phyloP scores from a whole-genome alignment of 2,329 filamentous ascomycete genomes.

The Aspergillus ochraceoroseus region DNA sequence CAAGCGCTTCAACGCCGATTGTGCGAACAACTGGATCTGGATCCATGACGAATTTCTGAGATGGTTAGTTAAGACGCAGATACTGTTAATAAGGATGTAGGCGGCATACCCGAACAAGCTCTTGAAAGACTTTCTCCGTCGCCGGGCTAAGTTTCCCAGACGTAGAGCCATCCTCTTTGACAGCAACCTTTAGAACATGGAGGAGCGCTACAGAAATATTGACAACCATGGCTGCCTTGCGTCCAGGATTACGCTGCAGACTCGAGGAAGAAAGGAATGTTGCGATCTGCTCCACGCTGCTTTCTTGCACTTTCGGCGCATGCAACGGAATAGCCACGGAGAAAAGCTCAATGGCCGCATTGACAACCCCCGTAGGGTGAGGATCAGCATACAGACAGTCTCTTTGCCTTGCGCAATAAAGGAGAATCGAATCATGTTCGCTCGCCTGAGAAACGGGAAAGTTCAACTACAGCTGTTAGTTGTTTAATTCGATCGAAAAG shows the following conservation, averaged over 20 bases:
- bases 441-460: slow-evolving; percentile 72
- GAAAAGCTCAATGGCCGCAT: slow-evolving; percentile 89
- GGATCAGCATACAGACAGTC: slow-evolving; percentile 61
- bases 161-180: slow-evolving; percentile 69
- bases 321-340: slow-evolving; percentile 86
- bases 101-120: slow-evolving; percentile 69
- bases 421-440: slow-evolving; percentile 80
- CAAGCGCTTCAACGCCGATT: slow-evolving; percentile 78
- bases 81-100: background rate
- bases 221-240: slow-evolving; percentile 84
- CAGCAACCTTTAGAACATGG: slow-evolving; percentile 74
- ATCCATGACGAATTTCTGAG: slow-evolving; percentile 67
- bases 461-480: slow-evolving; percentile 34
- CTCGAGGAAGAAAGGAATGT: slow-evolving; percentile 78
- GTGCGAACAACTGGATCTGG: slow-evolving; percentile 80
- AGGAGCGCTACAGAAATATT: slow-evolving; percentile 82
- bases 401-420: slow-evolving; percentile 59
- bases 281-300: slow-evolving; percentile 86
- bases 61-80: slow-evolving; percentile 8
- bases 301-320: slow-evolving; percentile 87
- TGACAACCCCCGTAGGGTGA: slow-evolving; percentile 86
- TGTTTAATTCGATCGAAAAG: background rate
- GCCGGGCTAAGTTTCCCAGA: slow-evolving; percentile 68
- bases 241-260: slow-evolving; percentile 77
- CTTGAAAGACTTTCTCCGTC: slow-evolving; percentile 66